Conservation (phyloP, 768 basidiomycete species). For the Pholiota conissans region DNA sequence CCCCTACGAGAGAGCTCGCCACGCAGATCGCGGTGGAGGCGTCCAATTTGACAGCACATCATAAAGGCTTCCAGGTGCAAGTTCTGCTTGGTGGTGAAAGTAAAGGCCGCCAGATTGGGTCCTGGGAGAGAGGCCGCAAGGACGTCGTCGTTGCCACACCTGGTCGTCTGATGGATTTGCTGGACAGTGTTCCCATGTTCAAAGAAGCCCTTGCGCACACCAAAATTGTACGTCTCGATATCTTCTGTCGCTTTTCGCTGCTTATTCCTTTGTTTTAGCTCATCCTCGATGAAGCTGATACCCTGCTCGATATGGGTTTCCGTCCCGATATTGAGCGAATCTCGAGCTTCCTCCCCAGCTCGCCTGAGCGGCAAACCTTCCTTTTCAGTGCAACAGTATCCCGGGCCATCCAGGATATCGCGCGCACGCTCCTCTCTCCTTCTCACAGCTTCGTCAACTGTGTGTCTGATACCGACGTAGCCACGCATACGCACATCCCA, state of each 20-base stretch:
- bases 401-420: slow-evolving; percentile 67
- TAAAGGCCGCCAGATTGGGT: slow-evolving; percentile 63
- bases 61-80: slow-evolving; percentile 65
- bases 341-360: slow-evolving; percentile 54
- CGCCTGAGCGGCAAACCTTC: slow-evolving; percentile 81
- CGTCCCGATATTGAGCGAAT: slow-evolving; percentile 82
- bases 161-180: slow-evolving; percentile 78
- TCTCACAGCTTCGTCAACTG: slow-evolving; percentile 77
- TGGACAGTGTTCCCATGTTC: slow-evolving; percentile 60
- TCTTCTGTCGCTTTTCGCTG: background rate
- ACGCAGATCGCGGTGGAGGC: slow-evolving; percentile 90
- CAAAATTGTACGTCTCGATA: slow-evolving; percentile 50
- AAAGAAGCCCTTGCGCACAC: slow-evolving; percentile 51
- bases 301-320: slow-evolving; percentile 91
- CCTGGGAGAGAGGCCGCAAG: slow-evolving; percentile 58
- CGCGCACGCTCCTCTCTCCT: slow-evolving; percentile 53
- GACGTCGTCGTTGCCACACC: slow-evolving; percentile 91
- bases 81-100: slow-evolving; percentile 78
- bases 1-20: slow-evolving; percentile 88
- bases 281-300: slow-evolving; percentile 92
- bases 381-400: slow-evolving; percentile 91
- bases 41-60: slow-evolving; percentile 57
- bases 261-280: slow-evolving; percentile 44
- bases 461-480: slow-evolving; percentile 58
- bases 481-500: slow-evolving; percentile 72